Percentiles rank a stretch among this genome's conserved stretches.
Evolutionary conservation across 2,329 filamentous ascomycete species (phyloP).

Genomic region (Fusarium algeriense): DNA sequence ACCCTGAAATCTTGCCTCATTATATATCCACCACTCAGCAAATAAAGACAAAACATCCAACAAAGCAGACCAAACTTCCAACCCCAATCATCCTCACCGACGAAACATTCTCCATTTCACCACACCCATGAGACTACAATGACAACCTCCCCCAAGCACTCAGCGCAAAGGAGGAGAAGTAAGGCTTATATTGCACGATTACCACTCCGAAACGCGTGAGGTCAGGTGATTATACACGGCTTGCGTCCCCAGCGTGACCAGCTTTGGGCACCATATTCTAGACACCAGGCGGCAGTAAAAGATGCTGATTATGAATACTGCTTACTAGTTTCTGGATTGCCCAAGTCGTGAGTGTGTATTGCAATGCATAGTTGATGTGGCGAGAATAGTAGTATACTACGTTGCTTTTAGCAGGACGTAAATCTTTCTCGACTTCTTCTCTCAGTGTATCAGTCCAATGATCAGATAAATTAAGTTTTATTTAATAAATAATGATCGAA

Average conservation of each 20-base stretch:
- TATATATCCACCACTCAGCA: neutral
- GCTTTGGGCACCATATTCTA: neutral
- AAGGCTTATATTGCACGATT: constrained; percentile 20
- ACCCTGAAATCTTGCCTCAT: neutral
- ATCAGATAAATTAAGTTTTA: neutral
- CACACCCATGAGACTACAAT: neutral
- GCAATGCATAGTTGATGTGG: neutral
- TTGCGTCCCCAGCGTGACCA: neutral
- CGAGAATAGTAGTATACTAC: neutral
- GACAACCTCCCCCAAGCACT: neutral
- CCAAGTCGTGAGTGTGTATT: neutral
- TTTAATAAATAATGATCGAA: neutral
- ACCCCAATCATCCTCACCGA: neutral
- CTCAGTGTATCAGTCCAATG: neutral
- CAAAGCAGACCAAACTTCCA: neutral
- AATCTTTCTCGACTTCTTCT: neutral
- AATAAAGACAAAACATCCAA: neutral
- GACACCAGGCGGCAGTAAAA: neutral
- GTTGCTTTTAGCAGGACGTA: neutral
- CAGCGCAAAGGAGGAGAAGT: neutral
- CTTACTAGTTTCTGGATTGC: neutral
- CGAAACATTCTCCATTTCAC: neutral
- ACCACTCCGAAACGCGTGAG: constrained; percentile 23
- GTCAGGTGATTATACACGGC: constrained; percentile 21
- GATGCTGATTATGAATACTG: neutral